Base-by-base conservation (phyloP, 768 basidiomycete genomes). In the Termitomyces sp. region DNA sequence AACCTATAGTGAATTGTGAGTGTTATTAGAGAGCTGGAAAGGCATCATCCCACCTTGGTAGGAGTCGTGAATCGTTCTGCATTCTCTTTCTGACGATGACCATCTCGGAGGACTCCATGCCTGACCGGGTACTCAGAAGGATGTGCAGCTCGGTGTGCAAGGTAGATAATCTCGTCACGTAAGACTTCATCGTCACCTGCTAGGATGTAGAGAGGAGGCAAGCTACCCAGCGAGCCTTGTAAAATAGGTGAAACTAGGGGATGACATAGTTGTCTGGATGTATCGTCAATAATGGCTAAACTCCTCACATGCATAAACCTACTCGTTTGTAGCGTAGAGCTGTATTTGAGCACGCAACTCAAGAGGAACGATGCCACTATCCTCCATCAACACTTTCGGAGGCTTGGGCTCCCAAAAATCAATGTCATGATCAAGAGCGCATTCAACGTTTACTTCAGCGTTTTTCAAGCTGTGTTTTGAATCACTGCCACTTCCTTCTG, bases 111-210 rank as follows among this genome's bases (percentile, higher is more conserved):
- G 11, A 40, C 38, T 40, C 39, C 38, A 11, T 24, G 53, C 39
- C 24, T 77, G 1, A 84, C 74, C 1, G 89, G 89, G 67, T 86
- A 91, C 35, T 81, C 69, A 0, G 80, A 75, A 0, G 91, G 92
- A 68, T 88, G 76, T 1, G 92, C 90, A 5, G 91, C 91, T 65
- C 89, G 88, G 70, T 94, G 92, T 0, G 92, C 91, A 62, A 87
- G 65, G 67, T 88, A 91, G 7, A 92, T 77, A 33, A 90, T 86
- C 72, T 93, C 91, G 69, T 94, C 92, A 20, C 90, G 74, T 39
- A 93, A 70, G 1, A 90, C 84, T 70, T 93, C 92, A 13, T 84
- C 85, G 63, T 92, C 82, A 0, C 91, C 90, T 2, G 84, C 84
- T 28, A 90, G 72, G 60, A 94, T 84, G 65, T 90, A 88, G 13